phyloP scores from a whole-genome alignment of 768 basidiomycete species.

The Rhizopogon vesiculosus region DNA sequence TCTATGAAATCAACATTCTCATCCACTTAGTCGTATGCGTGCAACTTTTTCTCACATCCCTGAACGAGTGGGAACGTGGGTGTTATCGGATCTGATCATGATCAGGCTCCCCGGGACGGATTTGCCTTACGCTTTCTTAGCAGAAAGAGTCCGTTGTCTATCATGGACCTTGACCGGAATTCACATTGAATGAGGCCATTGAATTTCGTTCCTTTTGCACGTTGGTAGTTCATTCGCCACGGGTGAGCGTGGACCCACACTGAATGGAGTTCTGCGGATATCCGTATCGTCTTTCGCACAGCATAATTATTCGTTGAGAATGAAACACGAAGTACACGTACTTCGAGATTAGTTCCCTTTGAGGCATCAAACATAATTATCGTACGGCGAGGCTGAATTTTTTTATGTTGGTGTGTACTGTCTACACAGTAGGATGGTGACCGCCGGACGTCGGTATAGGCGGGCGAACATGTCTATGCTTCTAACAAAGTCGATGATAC shows the following conservation, averaged over 20 bases:
- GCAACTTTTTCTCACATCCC: slow-evolving; percentile 13
- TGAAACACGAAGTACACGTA: not conserved
- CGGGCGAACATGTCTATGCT: not conserved
- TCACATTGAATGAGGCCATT: not conserved
- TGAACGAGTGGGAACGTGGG: slow-evolving; percentile 1
- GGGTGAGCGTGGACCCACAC: not conserved
- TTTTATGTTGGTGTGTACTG: not conserved
- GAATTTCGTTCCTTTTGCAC: not conserved
- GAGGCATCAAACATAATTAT: not conserved
- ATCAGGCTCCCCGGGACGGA: slow-evolving; percentile 13
- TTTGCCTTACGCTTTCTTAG: slow-evolving; percentile 10
- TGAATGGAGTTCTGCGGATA: not conserved
- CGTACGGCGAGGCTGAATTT: not conserved
- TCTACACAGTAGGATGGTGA: not conserved
- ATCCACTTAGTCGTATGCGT: slow-evolving; percentile 2
- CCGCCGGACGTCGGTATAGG: not conserved
- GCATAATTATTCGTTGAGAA: not conserved
- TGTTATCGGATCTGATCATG: slow-evolving; percentile 9
- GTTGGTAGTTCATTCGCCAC: not conserved
- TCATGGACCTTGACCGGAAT: slow-evolving; percentile 7
- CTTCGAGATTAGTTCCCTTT: not conserved
- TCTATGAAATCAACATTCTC: slow-evolving; percentile 1
- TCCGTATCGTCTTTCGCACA: not conserved
- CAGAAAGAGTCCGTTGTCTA: slow-evolving; percentile 4
- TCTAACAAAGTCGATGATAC: not conserved